Percentiles rank a stretch among this genome's conserved stretches.
Conservation (phyloP, 2,329 filamentous ascomycete species). For the Fusarium sp. region DNA sequence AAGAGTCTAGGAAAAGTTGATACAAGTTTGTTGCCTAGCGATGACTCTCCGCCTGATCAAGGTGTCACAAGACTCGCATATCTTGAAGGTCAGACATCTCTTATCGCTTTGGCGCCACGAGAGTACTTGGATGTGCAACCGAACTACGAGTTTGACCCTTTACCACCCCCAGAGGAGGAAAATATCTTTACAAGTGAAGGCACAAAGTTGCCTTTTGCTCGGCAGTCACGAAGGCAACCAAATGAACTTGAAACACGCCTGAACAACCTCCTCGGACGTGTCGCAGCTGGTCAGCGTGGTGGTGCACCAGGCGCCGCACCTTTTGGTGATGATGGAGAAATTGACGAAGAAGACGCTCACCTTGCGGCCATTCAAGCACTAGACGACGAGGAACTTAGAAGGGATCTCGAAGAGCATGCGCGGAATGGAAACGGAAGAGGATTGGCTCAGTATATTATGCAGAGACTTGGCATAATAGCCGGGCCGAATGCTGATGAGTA, state of each 20-base stretch:
- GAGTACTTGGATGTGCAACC: constrained; percentile 72
- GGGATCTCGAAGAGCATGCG: constrained; percentile 50
- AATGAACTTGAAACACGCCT: constrained; percentile 47
- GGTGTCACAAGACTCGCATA: constrained; percentile 81
- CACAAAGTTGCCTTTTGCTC: constrained; percentile 37
- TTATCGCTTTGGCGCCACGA: constrained; percentile 78
- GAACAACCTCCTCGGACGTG: constrained; percentile 46
- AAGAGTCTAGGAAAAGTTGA: constrained; percentile 64
- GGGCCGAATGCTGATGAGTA: constrained; percentile 28
- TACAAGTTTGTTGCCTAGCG: constrained; percentile 52
- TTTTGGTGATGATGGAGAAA: constrained; percentile 32
- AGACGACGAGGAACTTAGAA: constrained; percentile 51
- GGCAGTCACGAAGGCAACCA: constrained; percentile 1
- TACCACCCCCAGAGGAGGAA: constrained; percentile 74
- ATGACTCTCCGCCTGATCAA: constrained; percentile 56
- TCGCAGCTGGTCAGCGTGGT: constrained; percentile 21
- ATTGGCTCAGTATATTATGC: constrained; percentile 33
- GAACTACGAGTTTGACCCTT: constrained; percentile 83
- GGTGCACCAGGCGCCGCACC: constrained; percentile 8
- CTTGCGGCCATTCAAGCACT: constrained; percentile 35
- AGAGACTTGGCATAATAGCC: constrained; percentile 28
- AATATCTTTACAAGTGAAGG: constrained; percentile 54
- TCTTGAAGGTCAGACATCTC: constrained; percentile 77
- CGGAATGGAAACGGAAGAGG: constrained; percentile 45
- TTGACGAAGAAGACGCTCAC: constrained; percentile 47